These are phyloP conservation scores for Pestalotiopsis sp. DNA, from an alignment of 2,329 filamentous ascomycete species.

Conservation along the genomic window DNA sequence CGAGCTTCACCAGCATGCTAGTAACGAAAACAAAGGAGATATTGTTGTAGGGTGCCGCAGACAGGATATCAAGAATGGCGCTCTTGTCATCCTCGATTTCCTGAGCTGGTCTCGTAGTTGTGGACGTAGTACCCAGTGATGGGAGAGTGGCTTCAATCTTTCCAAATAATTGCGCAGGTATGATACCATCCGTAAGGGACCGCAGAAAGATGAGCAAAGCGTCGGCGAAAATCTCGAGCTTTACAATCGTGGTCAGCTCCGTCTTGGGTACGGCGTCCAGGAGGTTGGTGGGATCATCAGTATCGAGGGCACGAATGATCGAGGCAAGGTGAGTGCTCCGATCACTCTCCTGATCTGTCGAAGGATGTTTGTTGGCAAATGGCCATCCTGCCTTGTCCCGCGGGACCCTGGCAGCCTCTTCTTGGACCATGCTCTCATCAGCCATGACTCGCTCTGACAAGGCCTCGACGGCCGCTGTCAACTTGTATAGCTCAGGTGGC, in stretches of 20 bases:
- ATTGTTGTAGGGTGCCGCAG: conserved; percentile 73
- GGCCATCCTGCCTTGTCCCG: conserved; percentile 59
- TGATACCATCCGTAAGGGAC: conserved; percentile 76
- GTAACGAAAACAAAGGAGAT: conserved; percentile 88
- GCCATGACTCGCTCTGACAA: conserved; percentile 58
- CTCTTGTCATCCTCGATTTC: conserved; percentile 46
- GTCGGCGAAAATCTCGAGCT: conserved; percentile 73
- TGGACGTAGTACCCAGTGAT: conserved; percentile 28
- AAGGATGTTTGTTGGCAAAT: conserved; percentile 36
- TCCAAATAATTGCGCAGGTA: conserved; percentile 70
- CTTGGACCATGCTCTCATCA: conserved; percentile 59
- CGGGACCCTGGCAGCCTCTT: conserved; percentile 51
- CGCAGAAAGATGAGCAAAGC: conserved; percentile 73
- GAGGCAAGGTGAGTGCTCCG: conserved; percentile 30
- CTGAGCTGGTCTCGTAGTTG: conserved; percentile 16
- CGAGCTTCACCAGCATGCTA: conserved; percentile 64
- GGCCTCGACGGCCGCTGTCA: conserved; percentile 75
- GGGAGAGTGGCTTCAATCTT: conserved; percentile 61
- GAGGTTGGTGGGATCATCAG: conserved; percentile 54
- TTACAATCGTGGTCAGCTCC: conserved; percentile 63
- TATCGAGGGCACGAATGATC: conserved; percentile 71
- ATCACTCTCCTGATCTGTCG: conserved; percentile 5
- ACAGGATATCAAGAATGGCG: conserved; percentile 70
- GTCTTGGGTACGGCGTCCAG: conserved; percentile 56
- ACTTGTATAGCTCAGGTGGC: conserved; percentile 82